Evolutionary conservation across 441 rosid genomes (phyloP).

Genomic region (Metrosideros polymorpha): DNA sequence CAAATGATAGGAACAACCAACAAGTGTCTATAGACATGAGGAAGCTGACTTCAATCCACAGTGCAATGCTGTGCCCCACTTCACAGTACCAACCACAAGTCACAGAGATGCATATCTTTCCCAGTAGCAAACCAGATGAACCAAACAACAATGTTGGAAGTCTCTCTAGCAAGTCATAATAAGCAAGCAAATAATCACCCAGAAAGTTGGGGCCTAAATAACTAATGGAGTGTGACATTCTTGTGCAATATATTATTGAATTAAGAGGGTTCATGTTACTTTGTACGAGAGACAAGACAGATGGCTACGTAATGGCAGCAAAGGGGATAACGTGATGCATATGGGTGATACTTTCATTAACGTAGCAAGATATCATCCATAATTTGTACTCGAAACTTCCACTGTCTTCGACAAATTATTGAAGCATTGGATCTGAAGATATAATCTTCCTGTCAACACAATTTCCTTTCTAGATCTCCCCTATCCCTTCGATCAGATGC

Average conservation of each 20-base stretch:
- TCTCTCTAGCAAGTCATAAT: neutral
- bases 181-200: neutral
- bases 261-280: neutral
- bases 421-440: neutral
- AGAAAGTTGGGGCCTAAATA: neutral
- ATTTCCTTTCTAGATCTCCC: neutral
- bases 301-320: neutral
- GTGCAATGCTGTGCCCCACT: neutral
- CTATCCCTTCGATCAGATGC: neutral
- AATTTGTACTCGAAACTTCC: neutral
- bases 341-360: neutral
- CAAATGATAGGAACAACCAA: neutral
- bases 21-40: neutral
- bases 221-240: neutral
- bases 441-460: neutral
- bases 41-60: neutral
- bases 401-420: neutral
- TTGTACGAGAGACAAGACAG: neutral
- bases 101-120: neutral
- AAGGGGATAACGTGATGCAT: neutral
- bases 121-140: neutral
- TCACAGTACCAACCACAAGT: neutral
- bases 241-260: neutral
- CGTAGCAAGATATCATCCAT: neutral
- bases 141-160: neutral